A percentile compares a stretch with the other conserved stretches of the same genome.
Evolutionary conservation across 306 rosid genomes (phyloP).

Genomic region (Nissolia schottii): DNA sequence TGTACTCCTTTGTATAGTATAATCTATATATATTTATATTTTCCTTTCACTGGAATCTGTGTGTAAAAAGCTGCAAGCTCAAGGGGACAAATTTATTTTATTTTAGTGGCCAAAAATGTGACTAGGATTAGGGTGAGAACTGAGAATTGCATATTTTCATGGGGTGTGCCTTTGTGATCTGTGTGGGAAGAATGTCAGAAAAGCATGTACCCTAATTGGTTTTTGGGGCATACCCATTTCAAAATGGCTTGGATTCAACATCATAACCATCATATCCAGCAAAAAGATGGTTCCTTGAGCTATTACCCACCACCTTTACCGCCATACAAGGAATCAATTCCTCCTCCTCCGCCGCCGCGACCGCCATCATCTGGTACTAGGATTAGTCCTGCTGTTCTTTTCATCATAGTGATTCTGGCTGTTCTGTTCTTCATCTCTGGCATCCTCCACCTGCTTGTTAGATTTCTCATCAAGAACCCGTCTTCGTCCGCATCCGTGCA

Average conservation of each 20-base stretch:
- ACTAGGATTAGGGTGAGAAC: constrained; percentile 36
- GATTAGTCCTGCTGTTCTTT: constrained; percentile 93
- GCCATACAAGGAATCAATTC: constrained; percentile 44
- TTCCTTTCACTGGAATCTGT: constrained; percentile 21
- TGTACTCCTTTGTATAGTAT: constrained; percentile 4
- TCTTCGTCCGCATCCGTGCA: constrained; percentile 58
- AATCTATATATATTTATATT: neutral
- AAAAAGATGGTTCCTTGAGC: constrained; percentile 69
- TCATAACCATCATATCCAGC: constrained; percentile 54
- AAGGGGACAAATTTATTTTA: constrained; percentile 7
- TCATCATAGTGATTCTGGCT: constrained; percentile 87
- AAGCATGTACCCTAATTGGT: constrained; percentile 36
- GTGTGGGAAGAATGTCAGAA: constrained; percentile 43
- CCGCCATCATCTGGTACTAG: constrained; percentile 67
- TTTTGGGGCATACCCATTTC: constrained; percentile 57
- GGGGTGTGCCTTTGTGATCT: constrained; percentile 35
- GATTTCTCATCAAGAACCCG: constrained; percentile 86
- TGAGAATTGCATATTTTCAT: constrained; percentile 16
- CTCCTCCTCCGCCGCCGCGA: constrained; percentile 17
- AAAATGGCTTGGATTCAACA: constrained; percentile 71
- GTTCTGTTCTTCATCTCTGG: constrained; percentile 93
- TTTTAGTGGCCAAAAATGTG: constrained; percentile 26
- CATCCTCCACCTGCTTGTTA: constrained; percentile 84
- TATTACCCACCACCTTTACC: constrained; percentile 62
- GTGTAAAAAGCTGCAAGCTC: constrained; percentile 12